A percentile compares a stretch with the other conserved stretches of the same genome.
Conservation (phyloP, 2,329 filamentous ascomycete species). For the Pseudocercospora pini-densiflorae region DNA sequence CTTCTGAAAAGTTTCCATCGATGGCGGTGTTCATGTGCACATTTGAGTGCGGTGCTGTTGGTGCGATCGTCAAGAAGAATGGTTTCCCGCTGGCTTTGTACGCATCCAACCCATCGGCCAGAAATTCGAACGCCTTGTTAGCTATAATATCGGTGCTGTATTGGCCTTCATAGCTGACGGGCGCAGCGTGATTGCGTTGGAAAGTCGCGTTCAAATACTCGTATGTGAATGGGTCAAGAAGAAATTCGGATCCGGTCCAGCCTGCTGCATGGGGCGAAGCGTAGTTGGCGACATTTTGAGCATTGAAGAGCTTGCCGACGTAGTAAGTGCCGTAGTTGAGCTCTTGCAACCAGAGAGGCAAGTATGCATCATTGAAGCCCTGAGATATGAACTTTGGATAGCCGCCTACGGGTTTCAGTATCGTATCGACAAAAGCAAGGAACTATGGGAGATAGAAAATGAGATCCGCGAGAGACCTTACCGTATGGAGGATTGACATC, state of each 20-base stretch:
- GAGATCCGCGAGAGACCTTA: conserved; percentile 32
- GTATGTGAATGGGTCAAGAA: conserved; percentile 67
- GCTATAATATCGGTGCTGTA: conserved; percentile 65
- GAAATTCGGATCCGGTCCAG: conserved; percentile 59
- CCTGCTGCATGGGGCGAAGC: conserved; percentile 61
- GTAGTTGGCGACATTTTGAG: conserved; percentile 65
- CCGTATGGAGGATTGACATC: conserved; percentile 60
- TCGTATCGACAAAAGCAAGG: neutral
- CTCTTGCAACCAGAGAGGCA: conserved; percentile 72
- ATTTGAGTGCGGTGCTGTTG: conserved; percentile 69
- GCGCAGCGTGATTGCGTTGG: conserved; percentile 62
- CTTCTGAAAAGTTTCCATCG: conserved; percentile 39
- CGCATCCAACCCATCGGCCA: conserved; percentile 62
- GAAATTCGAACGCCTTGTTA: conserved; percentile 61
- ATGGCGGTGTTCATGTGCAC: conserved; percentile 42
- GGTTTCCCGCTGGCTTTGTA: conserved; percentile 47
- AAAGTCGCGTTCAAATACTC: conserved; percentile 69
- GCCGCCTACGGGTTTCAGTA: conserved; percentile 46
- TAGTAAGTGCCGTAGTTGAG: conserved; percentile 74
- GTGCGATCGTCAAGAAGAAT: conserved; percentile 70
- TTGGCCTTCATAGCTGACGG: conserved; percentile 59
- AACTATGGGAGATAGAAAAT: neutral
- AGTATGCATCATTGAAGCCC: conserved; percentile 68
- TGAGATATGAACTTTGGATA: conserved; percentile 70
- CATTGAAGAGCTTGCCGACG: conserved; percentile 73